phyloP scores from a whole-genome alignment of 345 rosid species.

The Populus ilicifolia region DNA sequence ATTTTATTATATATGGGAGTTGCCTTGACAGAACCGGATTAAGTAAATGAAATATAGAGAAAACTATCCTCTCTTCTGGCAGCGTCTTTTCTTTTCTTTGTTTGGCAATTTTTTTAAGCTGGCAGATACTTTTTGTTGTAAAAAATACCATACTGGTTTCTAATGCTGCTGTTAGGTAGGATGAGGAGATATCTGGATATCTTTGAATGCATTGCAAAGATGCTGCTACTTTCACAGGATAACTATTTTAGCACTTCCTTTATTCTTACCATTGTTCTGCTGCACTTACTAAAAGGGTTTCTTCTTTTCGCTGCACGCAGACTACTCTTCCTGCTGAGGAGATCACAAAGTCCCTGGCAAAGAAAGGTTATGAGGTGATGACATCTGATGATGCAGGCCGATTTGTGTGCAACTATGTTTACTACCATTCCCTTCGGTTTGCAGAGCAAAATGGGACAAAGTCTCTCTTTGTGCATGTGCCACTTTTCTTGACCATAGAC shows the following conservation, averaged over 20 bases:
- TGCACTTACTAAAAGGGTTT: background rate
- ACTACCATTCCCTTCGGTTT: conserved; percentile 89
- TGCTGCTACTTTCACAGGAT: background rate
- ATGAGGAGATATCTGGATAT: background rate
- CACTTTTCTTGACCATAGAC: conserved; percentile 81
- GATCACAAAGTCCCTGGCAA: conserved; percentile 51
- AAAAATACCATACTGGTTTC: background rate
- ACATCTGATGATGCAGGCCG: conserved; percentile 91
- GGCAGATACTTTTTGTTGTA: background rate
- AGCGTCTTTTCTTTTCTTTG: background rate
- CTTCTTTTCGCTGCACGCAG: conserved; percentile 32
- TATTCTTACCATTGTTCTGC: conserved; percentile 2
- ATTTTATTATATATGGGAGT: background rate
- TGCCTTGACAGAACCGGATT: background rate
- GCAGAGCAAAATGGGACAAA: conserved; percentile 70
- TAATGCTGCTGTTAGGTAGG: background rate
- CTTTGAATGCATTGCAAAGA: background rate
- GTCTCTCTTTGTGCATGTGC: conserved; percentile 92
- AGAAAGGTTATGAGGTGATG: conserved; percentile 76
- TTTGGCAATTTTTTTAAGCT: background rate
- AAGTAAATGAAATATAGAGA: background rate
- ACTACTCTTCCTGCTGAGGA: conserved; percentile 62
- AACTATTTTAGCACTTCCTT: background rate
- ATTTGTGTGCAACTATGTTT: conserved; percentile 94
- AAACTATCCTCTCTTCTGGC: background rate